phyloP scores from a whole-genome alignment of 1,139 yeast genomes.

The Cylindricascospora bacillispora region DNA sequence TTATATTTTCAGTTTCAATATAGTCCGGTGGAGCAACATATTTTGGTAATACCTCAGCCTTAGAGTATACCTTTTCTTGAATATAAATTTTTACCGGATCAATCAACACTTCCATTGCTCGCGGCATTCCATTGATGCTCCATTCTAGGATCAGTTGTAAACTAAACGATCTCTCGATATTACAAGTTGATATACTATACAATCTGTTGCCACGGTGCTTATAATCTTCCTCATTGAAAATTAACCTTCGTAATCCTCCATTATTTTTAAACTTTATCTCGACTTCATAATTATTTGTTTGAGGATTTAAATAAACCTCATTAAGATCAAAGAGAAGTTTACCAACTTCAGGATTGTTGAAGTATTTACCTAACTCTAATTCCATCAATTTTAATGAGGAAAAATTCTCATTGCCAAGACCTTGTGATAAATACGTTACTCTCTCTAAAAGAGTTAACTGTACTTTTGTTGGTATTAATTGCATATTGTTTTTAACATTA shows the following conservation, averaged over 20 bases:
- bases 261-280: constrained; percentile 14
- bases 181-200: constrained; percentile 21
- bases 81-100: constrained; percentile 15
- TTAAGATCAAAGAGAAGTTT: constrained; percentile 5
- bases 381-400: constrained; percentile 14
- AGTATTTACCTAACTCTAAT: constrained; percentile 1
- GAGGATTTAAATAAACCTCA: constrained; percentile 5
- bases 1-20: not conserved
- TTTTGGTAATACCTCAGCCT: constrained; percentile 9
- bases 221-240: constrained; percentile 23
- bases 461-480: constrained; percentile 10
- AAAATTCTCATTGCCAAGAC: constrained; percentile 17
- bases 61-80: constrained; percentile 7
- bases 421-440: constrained; percentile 18
- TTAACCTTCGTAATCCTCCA: constrained; percentile 11
- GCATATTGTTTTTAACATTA: constrained; percentile 5
- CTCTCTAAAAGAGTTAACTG: constrained; percentile 18
- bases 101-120: constrained; percentile 16
- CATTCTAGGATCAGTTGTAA: constrained; percentile 19
- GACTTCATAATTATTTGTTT: constrained; percentile 10
- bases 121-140: constrained; percentile 11
- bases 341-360: constrained; percentile 3
- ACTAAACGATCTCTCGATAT: constrained; percentile 17
- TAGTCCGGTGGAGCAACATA: constrained; percentile 12
- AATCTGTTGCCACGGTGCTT: constrained; percentile 22